Conservation (phyloP, 2,329 filamentous ascomycete genomes). For the Trichoderma sp. region DNA sequence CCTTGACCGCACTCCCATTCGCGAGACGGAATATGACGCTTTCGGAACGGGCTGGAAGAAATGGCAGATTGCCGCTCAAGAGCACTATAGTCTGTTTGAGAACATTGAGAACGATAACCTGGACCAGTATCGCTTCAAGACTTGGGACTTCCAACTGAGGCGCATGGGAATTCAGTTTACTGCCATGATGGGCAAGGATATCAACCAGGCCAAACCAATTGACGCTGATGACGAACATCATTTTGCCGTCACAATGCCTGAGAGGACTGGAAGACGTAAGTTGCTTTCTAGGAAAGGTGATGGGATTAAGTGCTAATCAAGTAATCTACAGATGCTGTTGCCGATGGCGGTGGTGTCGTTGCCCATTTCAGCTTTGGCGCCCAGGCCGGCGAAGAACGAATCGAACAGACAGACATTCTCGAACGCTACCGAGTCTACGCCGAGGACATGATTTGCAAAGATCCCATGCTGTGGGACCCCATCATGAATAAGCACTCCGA, state of each 20-base stretch:
- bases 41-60: conserved; percentile 50
- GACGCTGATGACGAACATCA: conserved; percentile 52
- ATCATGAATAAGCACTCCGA: conserved; percentile 12
- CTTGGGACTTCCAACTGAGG: conserved; percentile 54
- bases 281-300: neutral
- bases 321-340: conserved; percentile 45
- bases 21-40: conserved; percentile 51
- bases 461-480: conserved; percentile 38
- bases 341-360: conserved; percentile 58
- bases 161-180: conserved; percentile 59
- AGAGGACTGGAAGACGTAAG: conserved; percentile 44
- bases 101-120: conserved; percentile 54
- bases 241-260: conserved; percentile 46
- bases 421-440: conserved; percentile 58
- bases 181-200: conserved; percentile 57
- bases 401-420: conserved; percentile 58
- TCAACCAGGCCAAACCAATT: conserved; percentile 52
- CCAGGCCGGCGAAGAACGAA: conserved; percentile 41
- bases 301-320: conserved; percentile 29
- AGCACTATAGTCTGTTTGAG: conserved; percentile 54
- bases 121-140: conserved; percentile 52
- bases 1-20: conserved; percentile 52
- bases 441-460: conserved; percentile 53
- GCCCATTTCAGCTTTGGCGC: conserved; percentile 56
- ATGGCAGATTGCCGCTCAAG: conserved; percentile 56